Evolutionary conservation across 2,329 filamentous ascomycete genomes (phyloP), one percentile per base, ranked within the genome.

Genomic region (Blumeria hordei): DNA sequence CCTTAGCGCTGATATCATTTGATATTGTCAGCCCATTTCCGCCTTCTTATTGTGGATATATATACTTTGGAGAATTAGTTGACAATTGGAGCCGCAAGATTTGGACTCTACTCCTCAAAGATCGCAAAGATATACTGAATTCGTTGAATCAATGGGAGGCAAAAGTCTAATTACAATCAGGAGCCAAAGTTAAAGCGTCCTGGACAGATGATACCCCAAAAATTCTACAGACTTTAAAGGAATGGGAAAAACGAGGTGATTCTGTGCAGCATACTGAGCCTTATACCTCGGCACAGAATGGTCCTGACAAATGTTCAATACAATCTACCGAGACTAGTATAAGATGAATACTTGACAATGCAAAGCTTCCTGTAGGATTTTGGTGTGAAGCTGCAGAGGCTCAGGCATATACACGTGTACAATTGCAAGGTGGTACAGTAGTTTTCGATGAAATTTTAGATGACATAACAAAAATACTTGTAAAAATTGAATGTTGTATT

Each of bases 351-450:
- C 49, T 52, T n/a, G 49, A 52, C n/a, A 34, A 52, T 36, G 49
- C 49, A 52, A 52, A 52, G 33, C 49, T 52, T 52, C 49, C 49
- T 7, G 49, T 52, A 7, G 49, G 35, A 52, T 52, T 52, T 21
- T 52, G 33, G 49, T 52, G 49, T 16, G 49, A 52, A 52, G 49
- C 49, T 9, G 33, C 49, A 16, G 9, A 52, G 18, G 49, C 49
- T 10, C 49, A 52, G 34, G 49, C 49, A 52, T 52, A 52, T 52
- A 52, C 33, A 52, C 49, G 49, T 16, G 49, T 28, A 35, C 33
- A 3, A 35, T 35, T 52, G 49, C 49, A 3, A 7, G 9, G 49
- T 52, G 49, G 49, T 14, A 7, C 49, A 52, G 18, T 52, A 9
- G n/a, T 52, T 35, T 7, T 35, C 8, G 49, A 52, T 36, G 34